Evolutionary conservation across 2,329 filamentous ascomycete species (phyloP).

Genomic region (Xylaria sp.): DNA sequence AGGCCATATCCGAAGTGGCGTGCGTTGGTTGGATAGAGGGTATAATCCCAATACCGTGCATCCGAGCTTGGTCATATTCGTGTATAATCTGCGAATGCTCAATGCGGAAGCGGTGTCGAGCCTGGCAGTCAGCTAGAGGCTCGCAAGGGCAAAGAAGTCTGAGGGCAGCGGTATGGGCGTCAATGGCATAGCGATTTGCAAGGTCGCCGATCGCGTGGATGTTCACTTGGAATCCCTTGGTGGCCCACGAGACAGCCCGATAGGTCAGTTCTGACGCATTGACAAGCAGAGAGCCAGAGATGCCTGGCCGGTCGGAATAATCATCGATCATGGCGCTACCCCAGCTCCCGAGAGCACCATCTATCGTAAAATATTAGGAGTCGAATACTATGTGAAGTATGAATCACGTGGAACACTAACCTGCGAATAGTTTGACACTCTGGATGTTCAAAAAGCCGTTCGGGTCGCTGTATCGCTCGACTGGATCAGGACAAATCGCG

Average conservation of each 20-base stretch:
- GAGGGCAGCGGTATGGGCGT: constrained; percentile 65
- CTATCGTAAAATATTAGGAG: constrained; percentile 46
- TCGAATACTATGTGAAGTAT: background rate
- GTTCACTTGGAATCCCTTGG: constrained; percentile 68
- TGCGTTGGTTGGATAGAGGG: constrained; percentile 75
- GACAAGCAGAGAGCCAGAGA: constrained; percentile 68
- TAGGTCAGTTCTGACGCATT: constrained; percentile 63
- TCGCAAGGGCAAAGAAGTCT: constrained; percentile 55
- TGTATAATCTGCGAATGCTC: constrained; percentile 76
- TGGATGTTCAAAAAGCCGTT: constrained; percentile 61
- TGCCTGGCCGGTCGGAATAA: constrained; percentile 67
- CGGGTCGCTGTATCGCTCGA: constrained; percentile 49
- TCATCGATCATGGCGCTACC: constrained; percentile 74
- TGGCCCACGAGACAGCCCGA: constrained; percentile 63
- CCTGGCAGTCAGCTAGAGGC: constrained; percentile 56
- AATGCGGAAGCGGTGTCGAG: constrained; percentile 65
- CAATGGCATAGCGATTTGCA: constrained; percentile 68
- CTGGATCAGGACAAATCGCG: constrained; percentile 63
- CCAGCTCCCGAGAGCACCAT: constrained; percentile 74
- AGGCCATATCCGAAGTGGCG: constrained; percentile 73
- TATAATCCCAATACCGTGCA: constrained; percentile 64
- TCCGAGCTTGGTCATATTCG: constrained; percentile 65
- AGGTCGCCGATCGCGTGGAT: constrained; percentile 76
- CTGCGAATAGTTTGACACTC: constrained; percentile 73
- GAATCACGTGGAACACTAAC: constrained; percentile 44